These are phyloP conservation scores for Brassica rapa DNA, from an alignment of 345 rosid genomes.

Conservation along the genomic window DNA sequence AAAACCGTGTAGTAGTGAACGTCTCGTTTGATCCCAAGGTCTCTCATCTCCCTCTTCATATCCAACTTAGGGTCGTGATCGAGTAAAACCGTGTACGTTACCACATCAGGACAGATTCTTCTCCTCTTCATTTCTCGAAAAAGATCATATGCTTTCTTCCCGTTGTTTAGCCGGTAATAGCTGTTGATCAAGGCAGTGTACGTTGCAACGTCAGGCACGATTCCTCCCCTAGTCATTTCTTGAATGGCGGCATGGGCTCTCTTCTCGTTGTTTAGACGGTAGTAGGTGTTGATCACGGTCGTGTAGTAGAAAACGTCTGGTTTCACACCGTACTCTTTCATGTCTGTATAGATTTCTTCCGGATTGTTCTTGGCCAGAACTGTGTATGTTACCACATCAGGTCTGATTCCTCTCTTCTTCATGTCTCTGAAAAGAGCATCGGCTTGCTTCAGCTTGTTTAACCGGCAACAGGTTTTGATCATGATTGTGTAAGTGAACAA, in stretches of 20 bases:
- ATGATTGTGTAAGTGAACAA: conserved; percentile 58
- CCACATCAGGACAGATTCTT: conserved; percentile 59
- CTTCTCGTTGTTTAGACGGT: conserved; percentile 9
- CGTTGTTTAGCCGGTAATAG: conserved; percentile 6
- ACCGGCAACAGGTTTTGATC: conserved; percentile 60
- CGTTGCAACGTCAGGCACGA: conserved; percentile 54
- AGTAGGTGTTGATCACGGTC: conserved; percentile 16
- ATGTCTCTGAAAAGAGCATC: conserved; percentile 52
- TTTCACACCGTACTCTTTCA: conserved; percentile 5
- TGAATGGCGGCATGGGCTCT: conserved; percentile 3
- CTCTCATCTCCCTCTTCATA: conserved; percentile 51
- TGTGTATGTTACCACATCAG: conserved; percentile 61
- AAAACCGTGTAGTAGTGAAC: conserved; percentile 62
- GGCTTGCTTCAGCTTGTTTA: conserved; percentile 45
- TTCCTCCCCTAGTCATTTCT: conserved; percentile 42
- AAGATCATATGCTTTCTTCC: conserved; percentile 6
- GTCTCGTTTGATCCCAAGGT: conserved; percentile 50
- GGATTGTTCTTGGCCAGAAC: conserved; percentile 50
- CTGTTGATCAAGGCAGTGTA: conserved; percentile 41
- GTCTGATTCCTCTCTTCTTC: conserved; percentile 55
- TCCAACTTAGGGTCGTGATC: conserved; percentile 36
- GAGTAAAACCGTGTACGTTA: conserved; percentile 62
- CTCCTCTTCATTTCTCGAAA: conserved; percentile 31
- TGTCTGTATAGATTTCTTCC: conserved; percentile 35
- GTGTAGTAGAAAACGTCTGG: conserved; percentile 34